Evolutionary conservation across 305 asterid species (phyloP).

Genomic region (Plantago coronopus): DNA sequence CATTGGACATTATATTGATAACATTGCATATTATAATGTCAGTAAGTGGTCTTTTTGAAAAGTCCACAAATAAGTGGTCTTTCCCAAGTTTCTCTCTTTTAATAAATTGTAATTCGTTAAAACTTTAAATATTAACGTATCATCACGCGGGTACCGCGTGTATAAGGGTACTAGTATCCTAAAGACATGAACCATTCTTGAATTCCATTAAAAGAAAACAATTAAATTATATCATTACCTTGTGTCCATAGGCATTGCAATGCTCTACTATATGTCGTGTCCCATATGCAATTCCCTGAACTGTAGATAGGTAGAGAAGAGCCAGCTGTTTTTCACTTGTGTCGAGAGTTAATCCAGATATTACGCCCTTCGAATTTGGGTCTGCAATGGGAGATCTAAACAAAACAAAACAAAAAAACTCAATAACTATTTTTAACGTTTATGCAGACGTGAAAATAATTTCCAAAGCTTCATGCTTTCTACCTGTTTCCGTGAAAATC

Average conservation of each 20-base stretch:
- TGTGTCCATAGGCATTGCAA: conserved; percentile 90
- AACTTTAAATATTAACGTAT: too few relatives aligned
- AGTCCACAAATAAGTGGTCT: too few relatives aligned
- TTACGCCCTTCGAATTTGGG: conserved; percentile 79
- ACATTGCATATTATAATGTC: too few relatives aligned
- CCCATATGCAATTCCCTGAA: conserved; percentile 92
- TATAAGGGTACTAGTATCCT: too few relatives aligned
- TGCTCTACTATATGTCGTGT: conserved; percentile 94
- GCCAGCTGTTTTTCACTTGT: conserved; percentile 85
- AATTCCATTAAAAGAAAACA: too few relatives aligned
- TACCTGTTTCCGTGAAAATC: conserved; percentile 99
- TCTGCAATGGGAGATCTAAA: conserved; percentile 96
- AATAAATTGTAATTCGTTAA: too few relatives aligned
- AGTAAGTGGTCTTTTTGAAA: too few relatives aligned
- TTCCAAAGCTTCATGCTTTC: conserved; percentile 10
- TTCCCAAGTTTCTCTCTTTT: too few relatives aligned
- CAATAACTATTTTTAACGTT: conserved; percentile 21
- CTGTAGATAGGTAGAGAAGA: conserved; percentile 77
- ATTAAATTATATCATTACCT: conserved; percentile 34
- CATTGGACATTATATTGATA: too few relatives aligned
- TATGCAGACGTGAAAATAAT: conserved; percentile 7
- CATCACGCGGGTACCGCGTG: too few relatives aligned
- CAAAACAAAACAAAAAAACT: too few relatives aligned
- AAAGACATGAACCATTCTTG: too few relatives aligned
- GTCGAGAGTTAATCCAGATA: conserved; percentile 83